phyloP scores from a whole-genome alignment of 2,329 filamentous ascomycete species.

The Metarhizium album region DNA sequence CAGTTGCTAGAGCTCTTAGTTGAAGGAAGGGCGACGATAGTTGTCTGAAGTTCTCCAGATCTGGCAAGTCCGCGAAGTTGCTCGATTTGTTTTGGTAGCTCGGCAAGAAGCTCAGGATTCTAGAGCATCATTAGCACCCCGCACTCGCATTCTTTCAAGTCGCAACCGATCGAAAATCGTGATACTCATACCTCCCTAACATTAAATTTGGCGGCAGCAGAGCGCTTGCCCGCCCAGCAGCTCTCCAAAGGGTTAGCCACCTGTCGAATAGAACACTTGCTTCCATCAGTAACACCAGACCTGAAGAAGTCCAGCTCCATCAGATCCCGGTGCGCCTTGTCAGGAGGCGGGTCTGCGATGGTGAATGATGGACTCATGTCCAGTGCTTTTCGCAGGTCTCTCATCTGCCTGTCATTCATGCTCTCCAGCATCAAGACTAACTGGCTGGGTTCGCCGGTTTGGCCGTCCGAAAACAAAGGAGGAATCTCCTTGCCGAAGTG shows the following conservation, averaged over 20 bases:
- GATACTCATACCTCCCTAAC: conserved; percentile 27
- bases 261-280: conserved; percentile 27
- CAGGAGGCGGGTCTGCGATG: conserved; percentile 34
- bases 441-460: conserved; percentile 33
- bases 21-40: conserved; percentile 43
- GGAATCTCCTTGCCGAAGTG: conserved; percentile 43
- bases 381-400: conserved; percentile 28
- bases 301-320: conserved; percentile 29
- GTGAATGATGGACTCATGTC: conserved; percentile 35
- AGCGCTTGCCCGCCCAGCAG: conserved; percentile 32
- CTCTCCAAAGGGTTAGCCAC: conserved; percentile 31
- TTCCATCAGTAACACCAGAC: conserved; percentile 24
- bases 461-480: conserved; percentile 35
- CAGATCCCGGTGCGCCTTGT: conserved; percentile 30
- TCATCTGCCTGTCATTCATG: conserved; percentile 34
- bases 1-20: conserved; percentile 29
- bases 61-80: conserved; percentile 35
- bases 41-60: conserved; percentile 43
- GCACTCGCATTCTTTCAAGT: too few species aligned
- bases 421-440: conserved; percentile 51
- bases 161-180: too few species aligned
- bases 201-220: conserved; percentile 33
- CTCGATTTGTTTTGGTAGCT: conserved; percentile 33
- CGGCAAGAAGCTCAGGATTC: conserved; percentile 30
- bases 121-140: conserved; percentile 17